Conservation (phyloP, 1,284 basidiomycete species). For the Neonothopanus nambi region DNA sequence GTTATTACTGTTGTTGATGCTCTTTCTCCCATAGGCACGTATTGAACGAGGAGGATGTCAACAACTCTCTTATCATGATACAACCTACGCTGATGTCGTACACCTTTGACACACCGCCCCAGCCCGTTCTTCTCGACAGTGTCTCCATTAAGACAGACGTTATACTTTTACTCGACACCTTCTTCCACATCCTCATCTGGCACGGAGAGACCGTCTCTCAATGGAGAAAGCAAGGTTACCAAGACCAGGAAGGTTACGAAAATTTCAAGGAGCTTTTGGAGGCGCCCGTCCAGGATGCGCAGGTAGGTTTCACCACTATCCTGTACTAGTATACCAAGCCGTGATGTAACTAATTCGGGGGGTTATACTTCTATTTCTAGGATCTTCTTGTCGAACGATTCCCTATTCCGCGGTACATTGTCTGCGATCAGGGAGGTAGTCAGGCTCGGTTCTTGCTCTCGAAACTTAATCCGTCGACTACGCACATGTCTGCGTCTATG, state of each 20-base stretch:
- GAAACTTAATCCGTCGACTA: constrained; percentile 97
- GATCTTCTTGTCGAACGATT: constrained; percentile 94
- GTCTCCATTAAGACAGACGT: constrained; percentile 98
- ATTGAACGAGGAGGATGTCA: constrained; percentile 96
- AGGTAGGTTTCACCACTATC: constrained; percentile 40
- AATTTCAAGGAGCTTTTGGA: constrained; percentile 97
- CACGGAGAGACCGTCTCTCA: constrained; percentile 96
- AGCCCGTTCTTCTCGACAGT: constrained; percentile 95
- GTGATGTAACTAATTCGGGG: not conserved
- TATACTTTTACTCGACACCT: constrained; percentile 97
- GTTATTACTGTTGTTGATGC: not conserved
- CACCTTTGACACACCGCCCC: constrained; percentile 87
- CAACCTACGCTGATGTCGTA: constrained; percentile 99
- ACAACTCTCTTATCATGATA: constrained; percentile 99
- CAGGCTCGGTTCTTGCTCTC: constrained; percentile 97
- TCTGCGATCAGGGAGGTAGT: constrained; percentile 96
- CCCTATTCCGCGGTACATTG: constrained; percentile 97
- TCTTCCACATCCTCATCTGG: constrained; percentile 99
- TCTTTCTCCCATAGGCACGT: constrained; percentile 80
- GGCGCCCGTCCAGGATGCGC: constrained; percentile 77
- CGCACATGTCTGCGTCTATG: constrained; percentile 91
- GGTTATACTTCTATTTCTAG: constrained; percentile 43
- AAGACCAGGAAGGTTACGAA: constrained; percentile 98
- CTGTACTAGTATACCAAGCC: not conserved
- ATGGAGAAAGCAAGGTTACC: constrained; percentile 99